Percentiles rank a stretch among this genome's conserved stretches.
phyloP scores from a whole-genome alignment of 2,329 filamentous ascomycete species.

The Fusarium sp. region DNA sequence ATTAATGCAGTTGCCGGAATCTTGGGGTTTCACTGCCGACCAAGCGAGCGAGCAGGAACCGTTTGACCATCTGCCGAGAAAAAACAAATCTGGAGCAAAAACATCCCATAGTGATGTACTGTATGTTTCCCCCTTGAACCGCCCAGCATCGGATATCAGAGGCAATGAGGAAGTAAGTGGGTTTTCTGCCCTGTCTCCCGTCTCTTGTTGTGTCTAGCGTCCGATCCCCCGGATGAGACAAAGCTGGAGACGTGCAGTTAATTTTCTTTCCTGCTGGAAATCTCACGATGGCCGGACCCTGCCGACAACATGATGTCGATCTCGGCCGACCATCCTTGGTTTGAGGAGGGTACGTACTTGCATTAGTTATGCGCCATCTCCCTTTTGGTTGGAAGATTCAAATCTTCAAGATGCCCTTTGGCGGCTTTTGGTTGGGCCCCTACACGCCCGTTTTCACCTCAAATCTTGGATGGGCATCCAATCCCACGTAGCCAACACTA shows the following conservation, averaged over 20 bases:
- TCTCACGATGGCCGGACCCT: conserved; percentile 41
- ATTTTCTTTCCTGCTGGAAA: conserved; percentile 12
- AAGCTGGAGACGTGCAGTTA: conserved; percentile 27
- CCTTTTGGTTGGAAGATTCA: conserved; percentile 20
- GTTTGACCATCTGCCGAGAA: conserved; percentile 32
- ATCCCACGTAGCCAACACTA: conserved; percentile 5
- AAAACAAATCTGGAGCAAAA: conserved; percentile 8
- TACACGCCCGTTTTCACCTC: conserved; percentile 29
- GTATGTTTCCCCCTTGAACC: not conserved
- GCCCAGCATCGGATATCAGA: conserved; percentile 37
- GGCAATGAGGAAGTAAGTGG: conserved; percentile 11
- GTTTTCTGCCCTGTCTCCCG: conserved; percentile 3
- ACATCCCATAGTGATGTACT: conserved; percentile 13
- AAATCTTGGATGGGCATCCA: conserved; percentile 17
- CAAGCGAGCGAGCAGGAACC: conserved; percentile 27
- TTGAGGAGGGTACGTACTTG: conserved; percentile 15
- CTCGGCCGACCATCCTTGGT: conserved; percentile 38
- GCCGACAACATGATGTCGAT: conserved; percentile 49
- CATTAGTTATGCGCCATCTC: conserved; percentile 24
- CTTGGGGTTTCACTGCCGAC: conserved; percentile 41
- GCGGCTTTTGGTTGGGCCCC: conserved; percentile 23
- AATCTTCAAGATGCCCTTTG: conserved; percentile 15
- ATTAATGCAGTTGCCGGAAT: conserved; percentile 20
- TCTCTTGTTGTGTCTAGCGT: conserved; percentile 17
- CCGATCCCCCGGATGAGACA: conserved; percentile 20